Base-by-base conservation (phyloP, 495 filamentous ascomycete species). In the Darksidea phi region DNA sequence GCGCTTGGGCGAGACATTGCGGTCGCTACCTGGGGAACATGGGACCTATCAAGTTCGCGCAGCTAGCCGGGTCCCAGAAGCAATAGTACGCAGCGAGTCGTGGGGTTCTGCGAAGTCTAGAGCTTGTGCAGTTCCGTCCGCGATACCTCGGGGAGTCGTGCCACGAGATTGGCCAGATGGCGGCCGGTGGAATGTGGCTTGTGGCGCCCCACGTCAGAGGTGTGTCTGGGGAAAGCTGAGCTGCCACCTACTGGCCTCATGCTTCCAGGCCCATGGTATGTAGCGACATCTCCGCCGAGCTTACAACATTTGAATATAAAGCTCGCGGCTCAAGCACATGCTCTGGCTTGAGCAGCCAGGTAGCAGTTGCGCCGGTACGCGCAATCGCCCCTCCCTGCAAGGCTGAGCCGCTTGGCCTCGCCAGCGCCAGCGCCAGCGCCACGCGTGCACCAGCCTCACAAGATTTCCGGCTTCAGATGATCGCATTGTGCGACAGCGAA, bases 1-100 rank as follows among this genome's bases (percentile, higher is more conserved):
- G 48, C 66, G 49, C 50, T 59, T 37, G 64, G 57, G 43, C 59
- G 50, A 46, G 63, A 64, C 67, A 70, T 70, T 42, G 59, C 64
- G 12, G 21, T 37, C 43, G 26, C 37, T 59, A 64, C 34, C 50
- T 10, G 26, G n/a, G 38, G 42, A 48, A 18, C 63, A 67, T 62
- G 15, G 58, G 37, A 28, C 38, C 21, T 28, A 32, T 32, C 28
- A 10, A 32, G 28, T 3, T 32, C 28, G 28, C 28, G 28, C 28
- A 32, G 28, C 28, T 32, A 10, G 3, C 4, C 28, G 10, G 28
- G 28, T 32, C 10, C 28, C 3, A 32, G 28, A 32, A 3, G 28
- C 28, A 32, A 32, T 32, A 6, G 20, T 49, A 15, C 20, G 3
- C 13, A 10, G 23, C 32, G 20, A 37, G 2, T 32, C 15, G 49